phyloP scores from a whole-genome alignment of 2,329 filamentous ascomycete genomes.

The Magnaporthales sp. region DNA sequence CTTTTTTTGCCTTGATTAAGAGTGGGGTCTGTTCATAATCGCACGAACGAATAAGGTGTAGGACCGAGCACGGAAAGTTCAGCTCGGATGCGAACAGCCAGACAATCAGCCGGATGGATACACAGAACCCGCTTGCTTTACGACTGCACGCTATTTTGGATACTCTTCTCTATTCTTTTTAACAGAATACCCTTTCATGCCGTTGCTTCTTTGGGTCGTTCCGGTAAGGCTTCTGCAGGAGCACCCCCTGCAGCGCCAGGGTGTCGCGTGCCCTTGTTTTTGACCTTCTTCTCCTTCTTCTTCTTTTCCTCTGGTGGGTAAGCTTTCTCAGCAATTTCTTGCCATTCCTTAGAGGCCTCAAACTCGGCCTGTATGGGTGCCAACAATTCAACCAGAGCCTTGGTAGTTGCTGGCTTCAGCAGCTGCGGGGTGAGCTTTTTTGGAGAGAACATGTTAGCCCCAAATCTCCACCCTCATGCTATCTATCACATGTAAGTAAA shows the following conservation, averaged over 20 bases:
- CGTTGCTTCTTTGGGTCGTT: conserved; percentile 5
- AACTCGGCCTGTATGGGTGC: conserved; percentile 71
- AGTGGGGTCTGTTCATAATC: neutral
- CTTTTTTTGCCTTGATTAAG: neutral
- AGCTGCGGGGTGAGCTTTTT: conserved; percentile 69
- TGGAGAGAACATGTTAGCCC: conserved; percentile 11
- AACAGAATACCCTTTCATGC: neutral
- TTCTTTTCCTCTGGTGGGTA: conserved; percentile 66
- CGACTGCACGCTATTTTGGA: neutral
- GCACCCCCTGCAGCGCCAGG: conserved; percentile 9
- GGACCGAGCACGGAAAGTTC: neutral
- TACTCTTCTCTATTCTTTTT: neutral
- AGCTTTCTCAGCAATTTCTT: conserved; percentile 65
- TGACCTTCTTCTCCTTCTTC: conserved; percentile 31
- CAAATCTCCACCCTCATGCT: conserved; percentile 8
- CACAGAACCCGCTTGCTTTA: neutral
- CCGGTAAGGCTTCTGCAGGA: neutral
- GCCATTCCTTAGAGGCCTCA: conserved; percentile 66
- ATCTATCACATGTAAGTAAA: neutral
- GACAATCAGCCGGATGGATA: neutral
- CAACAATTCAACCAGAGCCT: conserved; percentile 64
- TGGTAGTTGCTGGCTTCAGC: conserved; percentile 75
- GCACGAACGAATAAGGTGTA: neutral
- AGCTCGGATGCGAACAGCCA: neutral
- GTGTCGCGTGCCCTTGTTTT: conserved; percentile 16